A percentile compares a stretch with the other conserved stretches of the same genome.
phyloP scores from a whole-genome alignment of 768 basidiomycete genomes.

The Psilocybe tampanensis region DNA sequence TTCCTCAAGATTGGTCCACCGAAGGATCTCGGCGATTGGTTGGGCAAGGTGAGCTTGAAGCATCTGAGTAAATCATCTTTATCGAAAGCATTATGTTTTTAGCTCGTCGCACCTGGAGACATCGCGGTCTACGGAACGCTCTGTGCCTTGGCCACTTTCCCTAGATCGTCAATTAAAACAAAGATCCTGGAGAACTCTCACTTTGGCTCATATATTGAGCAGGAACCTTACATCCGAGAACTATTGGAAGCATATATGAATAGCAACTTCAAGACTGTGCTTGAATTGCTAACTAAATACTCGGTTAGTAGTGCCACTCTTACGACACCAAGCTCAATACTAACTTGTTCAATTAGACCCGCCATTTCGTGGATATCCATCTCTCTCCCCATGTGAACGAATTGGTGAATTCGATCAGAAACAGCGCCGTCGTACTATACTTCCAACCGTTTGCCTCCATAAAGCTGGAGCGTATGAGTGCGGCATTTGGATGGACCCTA shows the following conservation, averaged over 20 bases:
- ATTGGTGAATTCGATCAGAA: conserved; percentile 70
- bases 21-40: conserved; percentile 77
- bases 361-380: conserved; percentile 79
- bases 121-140: conserved; percentile 86
- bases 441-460: conserved; percentile 91
- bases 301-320: conserved; percentile 50
- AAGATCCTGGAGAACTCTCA: conserved; percentile 67
- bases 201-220: conserved; percentile 80
- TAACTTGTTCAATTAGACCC: conserved; percentile 48
- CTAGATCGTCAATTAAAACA: conserved; percentile 68
- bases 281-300: conserved; percentile 72
- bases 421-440: conserved; percentile 82
- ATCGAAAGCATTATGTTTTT: not conserved
- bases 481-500: conserved; percentile 82
- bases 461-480: conserved; percentile 80
- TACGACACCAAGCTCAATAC: not conserved
- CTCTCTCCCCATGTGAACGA: conserved; percentile 66
- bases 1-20: conserved; percentile 71
- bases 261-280: conserved; percentile 83
- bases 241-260: conserved; percentile 84
- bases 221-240: conserved; percentile 86
- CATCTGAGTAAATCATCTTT: not conserved
- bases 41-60: conserved; percentile 55
- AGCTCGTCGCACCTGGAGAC: conserved; percentile 82
- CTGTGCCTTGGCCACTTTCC: conserved; percentile 79